Evolutionary conservation across 345 rosid species (phyloP).

Genomic region (Eucalyptus curtisii): DNA sequence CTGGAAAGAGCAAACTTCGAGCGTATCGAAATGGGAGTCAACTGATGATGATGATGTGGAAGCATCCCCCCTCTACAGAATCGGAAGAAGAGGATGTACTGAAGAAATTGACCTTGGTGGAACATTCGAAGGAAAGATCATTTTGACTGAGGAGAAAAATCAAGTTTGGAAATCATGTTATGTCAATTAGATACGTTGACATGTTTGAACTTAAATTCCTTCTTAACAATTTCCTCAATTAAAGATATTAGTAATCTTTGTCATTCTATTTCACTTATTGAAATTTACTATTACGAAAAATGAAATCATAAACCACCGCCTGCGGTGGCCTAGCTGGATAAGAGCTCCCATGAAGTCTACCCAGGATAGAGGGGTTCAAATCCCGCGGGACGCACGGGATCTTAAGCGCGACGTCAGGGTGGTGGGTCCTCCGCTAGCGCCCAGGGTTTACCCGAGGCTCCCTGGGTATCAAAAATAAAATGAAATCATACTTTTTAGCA

Average conservation of each 20-base stretch:
- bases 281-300: background rate
- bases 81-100: background rate
- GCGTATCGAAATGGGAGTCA: background rate
- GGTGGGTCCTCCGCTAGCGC: no score
- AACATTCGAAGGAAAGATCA: background rate
- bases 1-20: background rate
- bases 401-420: no score
- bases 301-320: no score
- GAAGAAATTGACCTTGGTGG: background rate
- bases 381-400: no score
- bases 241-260: no score
- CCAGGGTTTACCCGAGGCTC: no score
- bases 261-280: background rate
- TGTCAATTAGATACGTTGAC: no score
- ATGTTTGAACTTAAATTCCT: background rate
- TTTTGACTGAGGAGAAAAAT: background rate
- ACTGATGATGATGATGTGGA: background rate
- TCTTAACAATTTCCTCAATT: background rate
- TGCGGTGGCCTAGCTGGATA: no score
- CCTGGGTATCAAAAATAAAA: no score
- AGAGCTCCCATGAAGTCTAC: no score
- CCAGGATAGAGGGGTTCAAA: no score
- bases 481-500: background rate
- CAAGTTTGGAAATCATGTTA: background rate
- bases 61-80: background rate